These are phyloP conservation scores for Mariannaea elegans DNA, from an alignment of 2,329 filamentous ascomycete genomes.

Conservation along the genomic window DNA sequence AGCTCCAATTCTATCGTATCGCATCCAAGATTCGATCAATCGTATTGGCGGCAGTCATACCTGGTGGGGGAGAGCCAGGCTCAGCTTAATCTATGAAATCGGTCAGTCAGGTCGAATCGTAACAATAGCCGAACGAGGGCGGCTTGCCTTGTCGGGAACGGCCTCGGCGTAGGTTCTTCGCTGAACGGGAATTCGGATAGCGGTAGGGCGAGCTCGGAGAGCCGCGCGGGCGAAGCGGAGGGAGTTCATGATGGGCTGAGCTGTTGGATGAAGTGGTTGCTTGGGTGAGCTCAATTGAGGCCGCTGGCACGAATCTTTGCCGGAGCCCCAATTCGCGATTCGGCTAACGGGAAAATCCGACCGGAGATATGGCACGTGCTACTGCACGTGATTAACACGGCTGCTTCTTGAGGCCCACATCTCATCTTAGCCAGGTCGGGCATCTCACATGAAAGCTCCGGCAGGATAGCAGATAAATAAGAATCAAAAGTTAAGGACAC, in stretches of 20 bases:
- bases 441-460: neutral
- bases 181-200: conserved; percentile 79
- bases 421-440: too few relatives aligned
- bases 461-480: too few relatives aligned
- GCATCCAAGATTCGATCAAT: conserved; percentile 31
- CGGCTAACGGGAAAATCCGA: conserved; percentile 54
- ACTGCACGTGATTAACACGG: conserved; percentile 42
- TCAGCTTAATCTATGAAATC: conserved; percentile 83
- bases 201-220: conserved; percentile 82
- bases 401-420: neutral
- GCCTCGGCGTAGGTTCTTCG: conserved; percentile 92
- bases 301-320: conserved; percentile 60
- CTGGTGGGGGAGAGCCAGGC: conserved; percentile 97
- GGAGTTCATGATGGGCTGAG: conserved; percentile 82
- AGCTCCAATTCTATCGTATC: conserved; percentile 43
- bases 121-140: conserved; percentile 31
- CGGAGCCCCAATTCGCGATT: conserved; percentile 51
- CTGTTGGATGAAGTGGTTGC: conserved; percentile 60
- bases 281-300: conserved; percentile 52
- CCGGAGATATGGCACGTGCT: conserved; percentile 40
- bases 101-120: conserved; percentile 38
- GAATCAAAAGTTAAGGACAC: too few relatives aligned
- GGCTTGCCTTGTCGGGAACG: conserved; percentile 79
- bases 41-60: conserved; percentile 65
- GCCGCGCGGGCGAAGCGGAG: conserved; percentile 91